phyloP scores from a whole-genome alignment of 306 rosid species.

The Pyrus communis region DNA sequence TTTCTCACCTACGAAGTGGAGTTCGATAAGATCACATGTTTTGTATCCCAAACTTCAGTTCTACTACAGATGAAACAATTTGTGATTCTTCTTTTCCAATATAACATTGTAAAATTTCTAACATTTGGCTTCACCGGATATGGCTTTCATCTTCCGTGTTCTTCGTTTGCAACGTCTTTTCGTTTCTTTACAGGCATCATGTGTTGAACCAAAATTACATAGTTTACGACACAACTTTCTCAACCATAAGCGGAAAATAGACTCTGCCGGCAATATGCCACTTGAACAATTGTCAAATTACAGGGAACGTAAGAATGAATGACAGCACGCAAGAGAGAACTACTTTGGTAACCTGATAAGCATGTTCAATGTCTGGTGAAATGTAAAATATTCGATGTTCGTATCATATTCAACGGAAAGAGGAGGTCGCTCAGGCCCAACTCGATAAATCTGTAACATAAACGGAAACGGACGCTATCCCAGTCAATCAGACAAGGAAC shows the following conservation, averaged over 20 bases:
- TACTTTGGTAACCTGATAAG: background rate
- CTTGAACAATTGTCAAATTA: too few species aligned
- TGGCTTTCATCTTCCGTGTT: background rate
- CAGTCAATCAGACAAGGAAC: constrained; percentile 1
- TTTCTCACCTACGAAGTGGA: background rate
- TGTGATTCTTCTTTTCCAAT: background rate
- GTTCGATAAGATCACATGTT: background rate
- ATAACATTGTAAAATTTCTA: background rate
- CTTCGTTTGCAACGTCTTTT: background rate
- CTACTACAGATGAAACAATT: background rate
- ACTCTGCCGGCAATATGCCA: too few species aligned
- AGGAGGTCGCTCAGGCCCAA: background rate
- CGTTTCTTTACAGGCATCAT: background rate
- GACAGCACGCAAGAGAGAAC: background rate
- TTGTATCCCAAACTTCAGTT: background rate
- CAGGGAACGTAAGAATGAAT: background rate
- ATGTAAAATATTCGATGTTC: background rate
- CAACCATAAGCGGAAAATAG: too few species aligned
- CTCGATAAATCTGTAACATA: background rate
- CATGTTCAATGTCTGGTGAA: background rate
- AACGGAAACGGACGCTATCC: background rate
- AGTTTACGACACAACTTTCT: too few species aligned
- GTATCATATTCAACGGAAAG: background rate
- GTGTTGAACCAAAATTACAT: too few species aligned
- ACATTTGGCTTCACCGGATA: background rate